phyloP scores from a whole-genome alignment of 306 rosid genomes.

The Fragaria ananassa region DNA sequence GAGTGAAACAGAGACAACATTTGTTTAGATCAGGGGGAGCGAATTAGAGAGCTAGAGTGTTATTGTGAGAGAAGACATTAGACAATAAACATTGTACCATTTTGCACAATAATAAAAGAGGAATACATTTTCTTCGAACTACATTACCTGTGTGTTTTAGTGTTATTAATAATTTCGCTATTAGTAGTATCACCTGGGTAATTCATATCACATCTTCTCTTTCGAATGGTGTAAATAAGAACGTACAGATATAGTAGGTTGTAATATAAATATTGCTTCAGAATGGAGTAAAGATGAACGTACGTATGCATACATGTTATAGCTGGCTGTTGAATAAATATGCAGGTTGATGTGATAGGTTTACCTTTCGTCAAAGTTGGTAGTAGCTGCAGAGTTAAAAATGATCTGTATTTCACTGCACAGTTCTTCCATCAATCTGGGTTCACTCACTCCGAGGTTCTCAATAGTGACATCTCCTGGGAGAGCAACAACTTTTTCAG shows the following conservation, averaged over 20 bases:
- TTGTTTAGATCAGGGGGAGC: too few species aligned
- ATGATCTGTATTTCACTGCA: constrained; percentile 22
- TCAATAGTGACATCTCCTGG: constrained; percentile 28
- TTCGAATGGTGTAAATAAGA: background rate
- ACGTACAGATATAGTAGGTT: background rate
- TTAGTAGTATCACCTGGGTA: too few species aligned
- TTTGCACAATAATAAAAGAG: too few species aligned
- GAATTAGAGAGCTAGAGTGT: too few species aligned
- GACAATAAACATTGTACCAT: too few species aligned
- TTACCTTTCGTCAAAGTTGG: constrained; percentile 38
- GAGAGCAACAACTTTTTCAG: constrained; percentile 22
- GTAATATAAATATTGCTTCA: background rate
- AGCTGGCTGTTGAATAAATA: background rate
- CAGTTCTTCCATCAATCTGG: constrained; percentile 6
- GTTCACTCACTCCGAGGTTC: constrained; percentile 28
- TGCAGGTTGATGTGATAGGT: background rate
- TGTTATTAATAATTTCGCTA: too few species aligned
- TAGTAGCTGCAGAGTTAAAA: constrained; percentile 28
- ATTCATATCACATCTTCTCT: background rate
- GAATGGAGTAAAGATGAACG: background rate
- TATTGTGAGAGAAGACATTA: too few species aligned
- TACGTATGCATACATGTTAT: background rate
- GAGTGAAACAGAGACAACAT: too few species aligned
- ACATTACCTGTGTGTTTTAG: too few species aligned
- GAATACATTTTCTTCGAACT: too few species aligned